These are phyloP conservation scores for Trypanosoma scelopori DNA, from an alignment of 208 protist species.

Conservation along the genomic window DNA sequence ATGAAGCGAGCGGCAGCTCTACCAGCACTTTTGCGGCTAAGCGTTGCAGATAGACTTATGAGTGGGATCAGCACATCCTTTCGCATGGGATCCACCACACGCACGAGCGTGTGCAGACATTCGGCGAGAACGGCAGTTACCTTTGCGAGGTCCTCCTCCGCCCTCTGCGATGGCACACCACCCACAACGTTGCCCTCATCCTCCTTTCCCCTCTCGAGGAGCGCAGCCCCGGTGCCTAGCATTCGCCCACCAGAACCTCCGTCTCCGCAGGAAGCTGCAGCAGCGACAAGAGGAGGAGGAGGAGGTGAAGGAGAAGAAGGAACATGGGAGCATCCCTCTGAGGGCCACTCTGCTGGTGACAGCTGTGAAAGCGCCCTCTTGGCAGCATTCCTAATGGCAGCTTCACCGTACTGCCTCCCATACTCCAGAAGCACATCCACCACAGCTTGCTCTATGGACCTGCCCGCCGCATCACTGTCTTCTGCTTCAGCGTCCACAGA, in stretches of 20 bases:
- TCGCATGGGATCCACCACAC: constrained; percentile 49
- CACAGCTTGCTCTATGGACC: constrained; percentile 6
- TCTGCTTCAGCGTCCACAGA: background rate
- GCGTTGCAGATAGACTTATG: constrained; percentile 38
- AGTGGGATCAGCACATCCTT: constrained; percentile 66
- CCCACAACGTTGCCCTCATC: background rate
- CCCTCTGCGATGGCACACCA: constrained; percentile 18
- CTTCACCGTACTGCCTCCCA: constrained; percentile 1
- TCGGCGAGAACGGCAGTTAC: constrained; percentile 43
- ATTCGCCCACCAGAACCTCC: background rate
- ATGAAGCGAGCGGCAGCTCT: constrained; percentile 42
- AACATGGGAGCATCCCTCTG: background rate
- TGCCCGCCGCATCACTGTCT: background rate
- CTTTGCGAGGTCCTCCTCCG: constrained; percentile 32
- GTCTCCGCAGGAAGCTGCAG: background rate
- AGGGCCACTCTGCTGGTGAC: background rate
- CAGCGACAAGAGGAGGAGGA: too few relatives aligned
- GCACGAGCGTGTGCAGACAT: constrained; percentile 41
- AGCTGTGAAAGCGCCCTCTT: constrained; percentile 3
- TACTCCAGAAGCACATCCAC: constrained; percentile 19
- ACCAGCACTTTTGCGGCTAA: constrained; percentile 30
- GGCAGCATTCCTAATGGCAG: constrained; percentile 1
- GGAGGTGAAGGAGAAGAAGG: background rate
- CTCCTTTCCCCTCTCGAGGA: constrained; percentile 16
- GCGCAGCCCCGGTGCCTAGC: background rate